These are phyloP conservation scores for Geotrichum aggregatum DNA, from an alignment of 1,139 yeast genomes.

Conservation along the genomic window DNA sequence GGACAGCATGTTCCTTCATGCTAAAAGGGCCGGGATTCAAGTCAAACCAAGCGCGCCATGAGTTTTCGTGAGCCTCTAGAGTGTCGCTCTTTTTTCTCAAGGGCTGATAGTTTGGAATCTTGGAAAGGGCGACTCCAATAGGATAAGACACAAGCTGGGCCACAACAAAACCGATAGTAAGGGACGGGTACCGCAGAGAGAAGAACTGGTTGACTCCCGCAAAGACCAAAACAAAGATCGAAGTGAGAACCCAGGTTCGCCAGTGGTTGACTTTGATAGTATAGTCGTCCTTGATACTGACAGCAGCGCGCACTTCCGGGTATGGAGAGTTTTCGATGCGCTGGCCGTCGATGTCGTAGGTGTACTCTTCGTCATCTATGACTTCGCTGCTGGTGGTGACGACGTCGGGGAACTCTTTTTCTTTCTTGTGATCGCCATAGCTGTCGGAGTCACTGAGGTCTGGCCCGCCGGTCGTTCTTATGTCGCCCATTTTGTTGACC, in stretches of 20 bases:
- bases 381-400: not conserved
- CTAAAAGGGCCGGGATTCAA: constrained; percentile 55
- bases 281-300: constrained; percentile 52
- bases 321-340: constrained; percentile 44
- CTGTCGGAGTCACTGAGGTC: not conserved
- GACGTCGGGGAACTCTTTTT: not conserved
- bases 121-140: constrained; percentile 42
- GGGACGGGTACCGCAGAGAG: constrained; percentile 48
- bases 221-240: constrained; percentile 37
- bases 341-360: constrained; percentile 3
- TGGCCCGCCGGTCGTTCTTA: not conserved
- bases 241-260: constrained; percentile 45
- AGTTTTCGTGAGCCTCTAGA: constrained; percentile 38
- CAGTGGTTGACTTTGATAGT: constrained; percentile 45
- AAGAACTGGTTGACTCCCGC: constrained; percentile 51
- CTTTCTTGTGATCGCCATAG: not conserved
- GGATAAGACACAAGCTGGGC: constrained; percentile 53
- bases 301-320: constrained; percentile 58
- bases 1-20: constrained; percentile 49
- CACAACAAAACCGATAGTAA: constrained; percentile 46
- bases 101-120: constrained; percentile 31
- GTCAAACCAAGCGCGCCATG: constrained; percentile 37
- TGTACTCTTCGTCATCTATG: not conserved
- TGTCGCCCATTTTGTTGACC: not conserved
- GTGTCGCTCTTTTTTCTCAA: constrained; percentile 36